Base-by-base conservation (phyloP, 495 filamentous ascomycete genomes). In the Thermothielavioides terrestris region DNA sequence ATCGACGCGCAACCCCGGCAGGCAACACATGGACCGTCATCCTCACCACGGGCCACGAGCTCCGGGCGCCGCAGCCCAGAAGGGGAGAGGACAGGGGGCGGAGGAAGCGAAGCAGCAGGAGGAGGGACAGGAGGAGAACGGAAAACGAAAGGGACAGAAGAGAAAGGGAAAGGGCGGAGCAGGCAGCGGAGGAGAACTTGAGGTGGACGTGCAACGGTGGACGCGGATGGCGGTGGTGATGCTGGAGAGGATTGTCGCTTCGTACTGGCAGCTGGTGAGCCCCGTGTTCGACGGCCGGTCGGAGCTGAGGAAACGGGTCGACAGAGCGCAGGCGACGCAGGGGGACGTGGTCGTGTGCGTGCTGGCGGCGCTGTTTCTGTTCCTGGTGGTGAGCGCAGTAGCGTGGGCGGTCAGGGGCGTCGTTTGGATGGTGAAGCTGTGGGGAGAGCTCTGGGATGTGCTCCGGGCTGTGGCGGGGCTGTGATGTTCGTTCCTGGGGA, bases 281-380 rank as follows among this genome's bases (percentile, higher is more conserved):
- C 66, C 66, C 9, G 57, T 61, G 42, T 61, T 68, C 39, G 55
- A 61, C 31, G 50, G 34, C 12, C 25, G 54, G 0, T 68, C 65
- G 32, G 42, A 55, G 31, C 41, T 68, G 34, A 57, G 59, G 20
- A 52, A 46, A 42, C 25, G 63, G 36, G 41, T 58, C 17, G 45
- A 43, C 15, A 25, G 23, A 34, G 38, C 48, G 17, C 45, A 45
- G 46, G 45, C 59, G 22, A 63, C 57, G 2, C 44, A 37, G 53
- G 47, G 44, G 6, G 65, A 68, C 41, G 48, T 36, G 22, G 50
- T 36, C 2, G 23, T 61, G 11, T 59, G 52, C 31, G 27, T 59
- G 6, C 45, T 66, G 32, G 63, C 63, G 1, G 18, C 42, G 14
- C 21, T 60, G 37, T 58, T 63, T 45, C 25, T 58, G 17, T 46